Conservation (phyloP, 2,329 filamentous ascomycete species). For the Phyllosticta citrichinensis region DNA sequence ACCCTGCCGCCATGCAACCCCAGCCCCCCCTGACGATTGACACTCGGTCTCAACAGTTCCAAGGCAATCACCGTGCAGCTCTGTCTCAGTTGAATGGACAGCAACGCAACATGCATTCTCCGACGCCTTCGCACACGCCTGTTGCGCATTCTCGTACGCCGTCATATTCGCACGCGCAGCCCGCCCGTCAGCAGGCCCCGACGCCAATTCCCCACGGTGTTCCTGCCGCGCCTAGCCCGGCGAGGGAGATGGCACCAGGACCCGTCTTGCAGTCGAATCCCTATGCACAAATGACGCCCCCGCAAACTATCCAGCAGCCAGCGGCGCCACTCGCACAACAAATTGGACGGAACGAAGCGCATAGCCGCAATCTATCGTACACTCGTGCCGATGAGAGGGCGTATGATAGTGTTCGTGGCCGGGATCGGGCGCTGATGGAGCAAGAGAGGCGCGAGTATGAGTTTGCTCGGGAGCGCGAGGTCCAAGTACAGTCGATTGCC, state of each 20-base stretch:
- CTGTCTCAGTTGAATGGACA: conserved; percentile 9
- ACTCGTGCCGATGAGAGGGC: background rate
- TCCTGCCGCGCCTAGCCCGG: background rate
- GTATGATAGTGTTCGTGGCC: conserved; percentile 3
- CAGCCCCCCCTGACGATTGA: background rate
- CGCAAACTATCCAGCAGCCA: conserved; percentile 3
- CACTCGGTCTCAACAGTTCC: background rate
- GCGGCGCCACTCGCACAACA: conserved; percentile 4
- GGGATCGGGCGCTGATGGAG: conserved; percentile 5
- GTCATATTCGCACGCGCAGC: conserved; percentile 7
- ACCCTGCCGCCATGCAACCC: background rate
- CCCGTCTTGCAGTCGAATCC: conserved; percentile 6
- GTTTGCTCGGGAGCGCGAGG: background rate
- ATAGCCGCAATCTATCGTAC: conserved; percentile 5
- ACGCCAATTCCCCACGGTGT: conserved; percentile 2
- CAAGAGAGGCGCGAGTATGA: conserved; percentile 4
- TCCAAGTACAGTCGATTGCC: background rate
- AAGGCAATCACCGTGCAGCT: conserved; percentile 1
- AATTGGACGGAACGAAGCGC: conserved; percentile 2
- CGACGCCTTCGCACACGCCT: conserved; percentile 5
- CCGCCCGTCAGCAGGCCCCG: conserved; percentile 5
- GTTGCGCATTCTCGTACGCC: conserved; percentile 6
- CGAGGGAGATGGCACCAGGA: background rate
- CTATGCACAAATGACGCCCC: conserved; percentile 8
- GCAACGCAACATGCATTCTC: conserved; percentile 3